Conservation (phyloP, 2,329 filamentous ascomycete genomes). For the Aspergillus fructus region DNA sequence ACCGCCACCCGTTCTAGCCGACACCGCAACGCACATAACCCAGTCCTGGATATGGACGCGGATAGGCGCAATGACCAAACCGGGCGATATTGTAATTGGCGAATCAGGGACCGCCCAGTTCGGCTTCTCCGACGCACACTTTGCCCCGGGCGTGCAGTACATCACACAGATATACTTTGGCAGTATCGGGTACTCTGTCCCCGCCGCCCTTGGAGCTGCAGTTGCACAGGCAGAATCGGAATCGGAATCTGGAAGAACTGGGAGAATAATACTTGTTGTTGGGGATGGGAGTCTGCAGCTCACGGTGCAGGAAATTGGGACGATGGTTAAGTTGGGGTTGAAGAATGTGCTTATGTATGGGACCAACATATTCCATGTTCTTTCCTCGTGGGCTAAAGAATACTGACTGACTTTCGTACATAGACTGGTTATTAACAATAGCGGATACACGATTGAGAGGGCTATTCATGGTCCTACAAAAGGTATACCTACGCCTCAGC, state of each 20-base stretch:
- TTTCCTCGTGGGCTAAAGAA: background rate
- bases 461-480: slow-evolving; percentile 75
- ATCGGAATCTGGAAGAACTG: slow-evolving; percentile 42
- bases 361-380: background rate
- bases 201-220: slow-evolving; percentile 63
- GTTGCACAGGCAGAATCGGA: slow-evolving; percentile 64
- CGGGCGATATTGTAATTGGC: slow-evolving; percentile 73
- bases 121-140: slow-evolving; percentile 76
- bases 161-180: slow-evolving; percentile 73
- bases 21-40: slow-evolving; percentile 32
- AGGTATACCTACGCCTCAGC: too few species aligned
- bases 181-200: slow-evolving; percentile 62
- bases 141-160: slow-evolving; percentile 68
- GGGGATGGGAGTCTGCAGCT: slow-evolving; percentile 86
- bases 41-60: slow-evolving; percentile 67
- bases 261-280: slow-evolving; percentile 72
- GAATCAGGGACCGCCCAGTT: slow-evolving; percentile 84
- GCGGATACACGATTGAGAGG: slow-evolving; percentile 82
- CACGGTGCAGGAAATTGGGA: slow-evolving; percentile 76
- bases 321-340: slow-evolving; percentile 71
- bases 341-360: slow-evolving; percentile 1
- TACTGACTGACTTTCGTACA: slow-evolving; percentile 51
- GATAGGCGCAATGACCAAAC: slow-evolving; percentile 66
- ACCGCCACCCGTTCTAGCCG: slow-evolving; percentile 5
- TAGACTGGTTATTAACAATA: slow-evolving; percentile 74